phyloP scores from a whole-genome alignment of 768 basidiomycete species.

The Vishniacozyma victoriae region DNA sequence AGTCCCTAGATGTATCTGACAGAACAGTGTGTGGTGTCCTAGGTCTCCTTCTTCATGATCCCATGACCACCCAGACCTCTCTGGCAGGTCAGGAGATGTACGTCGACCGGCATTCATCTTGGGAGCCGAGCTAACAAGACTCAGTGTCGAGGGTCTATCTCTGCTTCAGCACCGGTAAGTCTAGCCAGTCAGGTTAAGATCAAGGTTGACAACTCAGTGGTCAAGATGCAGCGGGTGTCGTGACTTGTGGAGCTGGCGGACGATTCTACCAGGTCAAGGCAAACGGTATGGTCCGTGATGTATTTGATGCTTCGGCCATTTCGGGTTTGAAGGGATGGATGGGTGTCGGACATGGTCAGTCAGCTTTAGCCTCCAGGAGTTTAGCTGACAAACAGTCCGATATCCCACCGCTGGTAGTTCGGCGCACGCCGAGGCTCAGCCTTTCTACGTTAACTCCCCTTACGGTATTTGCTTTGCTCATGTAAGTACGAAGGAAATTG shows the following conservation, averaged over 20 bases:
- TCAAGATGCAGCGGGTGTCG: conserved; percentile 95
- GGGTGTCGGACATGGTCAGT: conserved; percentile 93
- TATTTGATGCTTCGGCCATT: conserved; percentile 77
- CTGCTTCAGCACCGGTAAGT: conserved; percentile 73
- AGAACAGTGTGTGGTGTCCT: conserved; percentile 81
- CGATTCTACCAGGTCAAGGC: conserved; percentile 97
- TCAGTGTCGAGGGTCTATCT: conserved; percentile 73
- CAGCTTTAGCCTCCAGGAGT: neutral
- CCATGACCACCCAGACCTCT: conserved; percentile 51
- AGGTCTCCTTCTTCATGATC: conserved; percentile 76
- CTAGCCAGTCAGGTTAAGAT: neutral
- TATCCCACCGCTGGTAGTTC: conserved; percentile 98
- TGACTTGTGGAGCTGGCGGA: conserved; percentile 91
- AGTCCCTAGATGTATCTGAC: neutral
- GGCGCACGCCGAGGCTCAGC: conserved; percentile 93
- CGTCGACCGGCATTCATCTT: conserved; percentile 1
- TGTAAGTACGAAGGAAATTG: no score
- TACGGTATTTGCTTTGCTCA: conserved; percentile 98
- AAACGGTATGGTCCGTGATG: conserved; percentile 98
- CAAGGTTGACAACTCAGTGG: conserved; percentile 52
- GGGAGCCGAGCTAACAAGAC: neutral
- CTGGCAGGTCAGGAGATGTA: conserved; percentile 77
- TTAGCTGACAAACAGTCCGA: conserved; percentile 57
- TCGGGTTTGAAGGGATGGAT: conserved; percentile 79
- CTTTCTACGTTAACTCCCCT: conserved; percentile 99